Evolutionary conservation across 768 basidiomycete species (phyloP).

Genomic region (Tricholoma furcatifolium): DNA sequence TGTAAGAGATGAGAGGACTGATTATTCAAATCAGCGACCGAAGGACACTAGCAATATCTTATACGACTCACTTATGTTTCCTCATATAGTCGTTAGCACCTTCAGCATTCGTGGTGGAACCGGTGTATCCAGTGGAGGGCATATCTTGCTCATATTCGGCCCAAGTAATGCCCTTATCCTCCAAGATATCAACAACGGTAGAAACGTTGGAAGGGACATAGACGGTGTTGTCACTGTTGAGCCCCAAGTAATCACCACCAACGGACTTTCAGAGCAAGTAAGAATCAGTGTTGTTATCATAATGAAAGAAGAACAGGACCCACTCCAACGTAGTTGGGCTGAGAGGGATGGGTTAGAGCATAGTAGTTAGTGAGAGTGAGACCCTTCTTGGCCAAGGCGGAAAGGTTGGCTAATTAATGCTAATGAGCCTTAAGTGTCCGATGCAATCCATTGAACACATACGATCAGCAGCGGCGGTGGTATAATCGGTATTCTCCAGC

Average conservation of each 20-base stretch:
- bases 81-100: slow-evolving; percentile 28
- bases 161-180: slow-evolving; percentile 59
- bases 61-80: slow-evolving; percentile 28
- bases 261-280: slow-evolving; percentile 3
- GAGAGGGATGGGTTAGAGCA: slow-evolving; percentile 54
- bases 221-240: slow-evolving; percentile 36
- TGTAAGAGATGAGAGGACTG: slow-evolving; percentile 46
- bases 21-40: not conserved
- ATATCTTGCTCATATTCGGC: slow-evolving; percentile 60
- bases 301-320: slow-evolving; percentile 18
- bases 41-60: not conserved
- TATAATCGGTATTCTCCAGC: slow-evolving; percentile 64
- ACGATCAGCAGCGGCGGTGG: slow-evolving; percentile 24
- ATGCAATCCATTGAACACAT: not conserved
- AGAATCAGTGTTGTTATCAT: not conserved
- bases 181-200: slow-evolving; percentile 59
- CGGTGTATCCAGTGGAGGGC: slow-evolving; percentile 47
- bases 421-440: not conserved
- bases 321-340: slow-evolving; percentile 56
- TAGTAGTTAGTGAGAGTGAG: slow-evolving; percentile 46
- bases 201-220: slow-evolving; percentile 49
- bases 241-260: slow-evolving; percentile 33
- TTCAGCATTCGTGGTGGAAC: slow-evolving; percentile 29
- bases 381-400: slow-evolving; percentile 46
- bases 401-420: slow-evolving; percentile 23